phyloP scores from a whole-genome alignment of 2,329 filamentous ascomycete genomes.

The Fonsecaea erecta region DNA sequence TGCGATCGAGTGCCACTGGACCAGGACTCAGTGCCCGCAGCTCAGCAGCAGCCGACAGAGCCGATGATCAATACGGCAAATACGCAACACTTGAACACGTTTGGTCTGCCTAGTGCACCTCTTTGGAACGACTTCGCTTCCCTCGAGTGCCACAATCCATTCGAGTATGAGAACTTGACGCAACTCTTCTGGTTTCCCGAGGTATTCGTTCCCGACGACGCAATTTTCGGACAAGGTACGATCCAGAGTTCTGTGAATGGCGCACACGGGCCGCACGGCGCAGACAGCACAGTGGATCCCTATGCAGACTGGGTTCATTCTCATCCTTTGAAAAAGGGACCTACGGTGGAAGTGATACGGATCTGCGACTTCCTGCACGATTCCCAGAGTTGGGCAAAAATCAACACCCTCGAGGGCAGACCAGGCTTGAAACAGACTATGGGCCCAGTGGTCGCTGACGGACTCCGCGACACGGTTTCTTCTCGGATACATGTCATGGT shows the following conservation, averaged over 20 bases:
- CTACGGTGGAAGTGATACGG: not conserved
- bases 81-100: not conserved
- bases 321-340: constrained; percentile 1
- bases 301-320: constrained; percentile 3
- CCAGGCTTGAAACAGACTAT: not conserved
- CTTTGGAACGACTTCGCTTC: not conserved
- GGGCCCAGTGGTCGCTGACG: not conserved
- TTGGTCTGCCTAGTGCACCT: not conserved
- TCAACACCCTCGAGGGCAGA: not conserved
- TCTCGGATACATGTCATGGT: constrained; percentile 2
- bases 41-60: not conserved
- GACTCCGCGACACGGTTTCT: not conserved
- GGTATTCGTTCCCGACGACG: not conserved
- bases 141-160: not conserved
- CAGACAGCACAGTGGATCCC: not conserved
- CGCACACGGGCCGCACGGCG: not conserved
- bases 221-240: not conserved
- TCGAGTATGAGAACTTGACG: not conserved
- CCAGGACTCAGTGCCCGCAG: not conserved
- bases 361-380: constrained; percentile 2
- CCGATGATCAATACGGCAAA: not conserved
- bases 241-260: not conserved
- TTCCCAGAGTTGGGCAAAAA: constrained; percentile 1
- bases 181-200: not conserved
- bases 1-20: not conserved